A percentile compares a stretch with the other conserved stretches of the same genome.
These are phyloP conservation scores for Diaporthe sp. DNA, from an alignment of 2,329 filamentous ascomycete genomes.

Conservation along the genomic window DNA sequence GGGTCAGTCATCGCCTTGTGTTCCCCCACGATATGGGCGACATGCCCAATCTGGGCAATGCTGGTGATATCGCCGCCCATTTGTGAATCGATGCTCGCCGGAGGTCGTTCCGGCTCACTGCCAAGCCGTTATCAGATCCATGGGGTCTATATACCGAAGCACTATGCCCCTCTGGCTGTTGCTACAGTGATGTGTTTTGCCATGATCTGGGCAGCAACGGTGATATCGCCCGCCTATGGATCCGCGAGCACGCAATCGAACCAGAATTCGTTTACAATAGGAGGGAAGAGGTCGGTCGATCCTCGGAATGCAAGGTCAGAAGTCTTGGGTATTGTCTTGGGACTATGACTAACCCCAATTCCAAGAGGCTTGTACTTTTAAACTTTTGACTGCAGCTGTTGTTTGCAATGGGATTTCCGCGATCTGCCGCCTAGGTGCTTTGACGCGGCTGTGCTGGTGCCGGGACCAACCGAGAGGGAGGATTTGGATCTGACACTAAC, in stretches of 20 bases:
- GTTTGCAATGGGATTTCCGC: neutral
- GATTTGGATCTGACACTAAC: neutral
- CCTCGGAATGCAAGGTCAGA: constrained; percentile 12
- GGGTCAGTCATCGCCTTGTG: neutral
- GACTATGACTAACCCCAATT: neutral
- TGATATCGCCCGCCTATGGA: constrained; percentile 8
- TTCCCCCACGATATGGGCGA: neutral
- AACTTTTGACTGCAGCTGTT: constrained; percentile 3
- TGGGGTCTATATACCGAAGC: constrained; percentile 7
- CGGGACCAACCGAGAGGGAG: constrained; percentile 23
- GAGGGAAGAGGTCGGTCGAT: neutral
- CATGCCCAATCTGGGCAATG: neutral
- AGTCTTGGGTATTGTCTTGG: constrained; percentile 22
- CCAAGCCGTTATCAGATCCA: constrained; percentile 5
- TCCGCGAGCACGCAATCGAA: constrained; percentile 20
- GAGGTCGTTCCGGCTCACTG: neutral
- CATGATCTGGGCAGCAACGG: constrained; percentile 10
- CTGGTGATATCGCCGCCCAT: neutral
- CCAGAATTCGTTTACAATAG: neutral
- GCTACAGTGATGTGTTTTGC: neutral
- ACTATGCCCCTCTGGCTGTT: neutral
- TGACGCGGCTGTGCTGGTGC: constrained; percentile 3
- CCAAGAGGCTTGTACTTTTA: constrained; percentile 14
- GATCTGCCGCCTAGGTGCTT: neutral
- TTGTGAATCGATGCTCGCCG: constrained; percentile 1